Percentiles rank a stretch among this genome's conserved stretches.
phyloP scores from a whole-genome alignment of 768 basidiomycete species.

The Fibroporia radiculosa region DNA sequence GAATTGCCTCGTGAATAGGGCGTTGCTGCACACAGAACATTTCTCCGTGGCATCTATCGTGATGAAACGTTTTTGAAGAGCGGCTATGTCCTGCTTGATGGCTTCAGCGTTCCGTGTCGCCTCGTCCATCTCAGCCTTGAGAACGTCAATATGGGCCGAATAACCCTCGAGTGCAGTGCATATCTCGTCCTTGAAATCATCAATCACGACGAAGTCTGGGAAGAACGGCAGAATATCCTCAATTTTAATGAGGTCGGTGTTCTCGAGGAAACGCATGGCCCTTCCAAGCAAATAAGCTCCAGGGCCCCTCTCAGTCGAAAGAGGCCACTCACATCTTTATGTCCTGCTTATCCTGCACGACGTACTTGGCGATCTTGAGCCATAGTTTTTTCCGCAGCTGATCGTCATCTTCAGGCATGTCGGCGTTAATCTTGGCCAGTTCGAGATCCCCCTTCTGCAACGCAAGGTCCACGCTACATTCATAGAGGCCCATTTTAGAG shows the following conservation, averaged over 20 bases:
- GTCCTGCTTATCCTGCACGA: constrained; percentile 96
- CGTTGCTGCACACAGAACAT: constrained; percentile 73
- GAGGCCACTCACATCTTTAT: constrained; percentile 80
- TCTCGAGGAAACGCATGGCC: constrained; percentile 94
- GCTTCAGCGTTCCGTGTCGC: constrained; percentile 87
- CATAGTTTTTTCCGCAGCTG: constrained; percentile 87
- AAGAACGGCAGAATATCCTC: constrained; percentile 99
- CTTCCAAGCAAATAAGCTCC: constrained; percentile 31
- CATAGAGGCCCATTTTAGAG: constrained; percentile 95
- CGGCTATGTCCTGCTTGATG: constrained; percentile 86
- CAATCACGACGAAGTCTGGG: constrained; percentile 98
- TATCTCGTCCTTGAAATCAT: constrained; percentile 99
- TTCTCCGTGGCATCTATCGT: constrained; percentile 84
- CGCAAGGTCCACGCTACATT: constrained; percentile 93
- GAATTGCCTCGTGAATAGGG: constrained; percentile 83
- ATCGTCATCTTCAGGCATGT: constrained; percentile 85
- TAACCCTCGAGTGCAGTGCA: constrained; percentile 93
- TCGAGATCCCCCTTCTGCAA: constrained; percentile 93
- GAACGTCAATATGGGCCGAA: constrained; percentile 78
- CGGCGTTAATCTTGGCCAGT: constrained; percentile 90
- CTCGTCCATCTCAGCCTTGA: constrained; percentile 95
- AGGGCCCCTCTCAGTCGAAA: background rate
- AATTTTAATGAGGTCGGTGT: constrained; percentile 91
- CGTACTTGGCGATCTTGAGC: constrained; percentile 98
- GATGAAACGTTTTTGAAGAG: constrained; percentile 82